These are phyloP conservation scores for Lycium ferocissimum DNA, from an alignment of 257 asterid species.

Conservation along the genomic window DNA sequence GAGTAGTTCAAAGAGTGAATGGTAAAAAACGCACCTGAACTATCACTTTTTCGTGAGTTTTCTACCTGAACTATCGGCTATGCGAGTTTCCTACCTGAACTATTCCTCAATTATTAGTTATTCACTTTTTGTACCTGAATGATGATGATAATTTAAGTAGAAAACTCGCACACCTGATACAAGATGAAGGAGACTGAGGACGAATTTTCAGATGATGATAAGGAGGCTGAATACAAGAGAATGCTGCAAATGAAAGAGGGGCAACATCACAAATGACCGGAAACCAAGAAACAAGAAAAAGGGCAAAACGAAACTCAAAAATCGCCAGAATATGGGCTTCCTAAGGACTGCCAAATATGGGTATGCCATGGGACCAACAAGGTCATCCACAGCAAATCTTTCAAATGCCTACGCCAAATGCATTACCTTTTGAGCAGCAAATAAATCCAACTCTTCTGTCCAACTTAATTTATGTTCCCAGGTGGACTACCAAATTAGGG, in stretches of 20 bases:
- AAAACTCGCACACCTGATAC: no score
- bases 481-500: conserved; percentile 56
- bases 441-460: conserved; percentile 55
- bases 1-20: conserved; percentile 18
- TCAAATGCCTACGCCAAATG: conserved; percentile 53
- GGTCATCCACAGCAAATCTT: conserved; percentile 49
- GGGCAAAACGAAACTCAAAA: conserved; percentile 53
- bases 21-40: no score
- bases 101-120: no score
- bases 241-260: conserved; percentile 76
- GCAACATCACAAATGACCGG: conserved; percentile 44
- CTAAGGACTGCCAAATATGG: conserved; percentile 45
- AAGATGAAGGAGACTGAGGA: conserved; percentile 70
- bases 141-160: conserved; percentile 48
- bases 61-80: no score
- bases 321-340: conserved; percentile 52
- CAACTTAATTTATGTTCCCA: conserved; percentile 45
- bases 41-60: no score
- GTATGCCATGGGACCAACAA: conserved; percentile 68
- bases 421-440: conserved; percentile 64
- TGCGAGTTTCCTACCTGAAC: no score
- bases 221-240: conserved; percentile 80
- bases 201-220: conserved; percentile 86
- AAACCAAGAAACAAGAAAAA: conserved; percentile 55
- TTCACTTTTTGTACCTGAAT: conserved; percentile 59